phyloP scores from a whole-genome alignment of 768 basidiomycete species.

The Xerocomus brunneocitrinus region DNA sequence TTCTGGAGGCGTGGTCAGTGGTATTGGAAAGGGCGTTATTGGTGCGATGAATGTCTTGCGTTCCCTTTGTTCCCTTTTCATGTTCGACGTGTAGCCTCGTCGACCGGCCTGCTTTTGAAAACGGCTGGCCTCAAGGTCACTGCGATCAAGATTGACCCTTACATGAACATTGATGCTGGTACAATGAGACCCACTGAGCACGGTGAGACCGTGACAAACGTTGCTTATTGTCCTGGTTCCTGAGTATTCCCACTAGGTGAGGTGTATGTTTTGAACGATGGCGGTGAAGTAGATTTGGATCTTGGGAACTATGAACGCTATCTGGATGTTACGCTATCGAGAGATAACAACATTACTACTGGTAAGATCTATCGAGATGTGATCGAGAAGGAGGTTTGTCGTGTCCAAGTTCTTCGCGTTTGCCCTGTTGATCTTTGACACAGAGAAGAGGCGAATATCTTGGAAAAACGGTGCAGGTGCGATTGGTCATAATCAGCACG shows the following conservation, averaged over 20 bases:
- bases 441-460: constrained; percentile 85
- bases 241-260: constrained; percentile 56
- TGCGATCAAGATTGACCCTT: constrained; percentile 99
- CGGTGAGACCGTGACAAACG: constrained; percentile 49
- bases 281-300: constrained; percentile 97
- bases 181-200: constrained; percentile 99
- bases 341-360: constrained; percentile 97
- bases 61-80: constrained; percentile 16
- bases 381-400: constrained; percentile 89
- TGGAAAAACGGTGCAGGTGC: constrained; percentile 93
- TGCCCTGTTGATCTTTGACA: constrained; percentile 8
- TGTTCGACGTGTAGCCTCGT: constrained; percentile 67
- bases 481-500: constrained; percentile 4
- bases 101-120: constrained; percentile 92
- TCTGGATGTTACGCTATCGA: constrained; percentile 87
- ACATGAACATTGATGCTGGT: constrained; percentile 99
- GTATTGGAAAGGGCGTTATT: constrained; percentile 99
- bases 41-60: constrained; percentile 50
- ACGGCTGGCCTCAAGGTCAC: constrained; percentile 95
- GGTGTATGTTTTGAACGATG: constrained; percentile 97
- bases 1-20: constrained; percentile 95
- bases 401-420: not conserved
- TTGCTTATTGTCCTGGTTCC: constrained; percentile 3
- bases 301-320: constrained; percentile 98
- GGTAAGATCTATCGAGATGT: constrained; percentile 97